A percentile compares a stretch with the other conserved stretches of the same genome.
These are phyloP conservation scores for Pythium periplocum DNA, from an alignment of 352 stramenopile genomes.

Conservation along the genomic window DNA sequence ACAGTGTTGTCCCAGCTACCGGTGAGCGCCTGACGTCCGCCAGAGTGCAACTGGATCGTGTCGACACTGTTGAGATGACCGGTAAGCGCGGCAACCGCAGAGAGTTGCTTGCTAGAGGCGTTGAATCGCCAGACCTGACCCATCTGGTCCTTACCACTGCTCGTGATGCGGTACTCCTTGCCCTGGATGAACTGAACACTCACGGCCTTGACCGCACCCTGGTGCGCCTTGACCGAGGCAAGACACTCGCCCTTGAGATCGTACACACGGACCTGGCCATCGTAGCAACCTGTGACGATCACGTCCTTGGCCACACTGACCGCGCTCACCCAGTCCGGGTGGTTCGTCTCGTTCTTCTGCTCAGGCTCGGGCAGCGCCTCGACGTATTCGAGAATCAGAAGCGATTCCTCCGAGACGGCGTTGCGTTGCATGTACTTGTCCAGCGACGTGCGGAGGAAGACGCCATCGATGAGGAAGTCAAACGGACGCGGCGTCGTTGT, in stretches of 20 bases:
- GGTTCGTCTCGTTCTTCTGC: conserved; percentile 52
- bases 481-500: conserved; percentile 58
- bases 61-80: conserved; percentile 84
- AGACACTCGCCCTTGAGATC: conserved; percentile 41
- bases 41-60: conserved; percentile 31
- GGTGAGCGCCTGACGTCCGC: conserved; percentile 42
- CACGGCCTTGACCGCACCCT: conserved; percentile 71
- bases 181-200: conserved; percentile 26
- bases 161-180: conserved; percentile 60
- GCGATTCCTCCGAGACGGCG: conserved; percentile 66
- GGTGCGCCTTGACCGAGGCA: conserved; percentile 67
- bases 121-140: conserved; percentile 64
- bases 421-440: conserved; percentile 71
- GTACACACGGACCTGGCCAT: conserved; percentile 80
- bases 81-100: conserved; percentile 45
- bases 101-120: conserved; percentile 27
- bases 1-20: conserved; percentile 86
- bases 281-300: conserved; percentile 85
- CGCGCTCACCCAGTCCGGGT: conserved; percentile 87
- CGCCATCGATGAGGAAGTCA: conserved; percentile 79
- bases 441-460: conserved; percentile 72
- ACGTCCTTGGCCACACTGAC: conserved; percentile 38
- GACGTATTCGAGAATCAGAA: conserved; percentile 88
- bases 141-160: conserved; percentile 73
- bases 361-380: conserved; percentile 73